Percentiles rank a stretch among this genome's conserved stretches.
These are phyloP conservation scores for Hymenoscyphus linearis DNA, from an alignment of 2,329 filamentous ascomycete genomes.

Conservation along the genomic window DNA sequence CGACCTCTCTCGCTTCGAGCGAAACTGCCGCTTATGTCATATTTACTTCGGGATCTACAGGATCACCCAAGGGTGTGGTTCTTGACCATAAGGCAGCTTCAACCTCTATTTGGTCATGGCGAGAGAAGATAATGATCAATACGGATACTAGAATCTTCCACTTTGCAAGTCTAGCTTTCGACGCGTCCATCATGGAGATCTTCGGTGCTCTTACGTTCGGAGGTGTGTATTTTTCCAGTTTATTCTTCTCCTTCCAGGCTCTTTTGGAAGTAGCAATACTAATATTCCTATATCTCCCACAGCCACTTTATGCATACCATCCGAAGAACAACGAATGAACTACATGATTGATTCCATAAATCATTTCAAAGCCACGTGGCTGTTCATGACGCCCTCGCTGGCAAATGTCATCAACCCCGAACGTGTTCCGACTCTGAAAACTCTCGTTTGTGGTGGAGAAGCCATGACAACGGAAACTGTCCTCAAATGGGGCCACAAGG, in stretches of 20 bases:
- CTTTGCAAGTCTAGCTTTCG: conserved; percentile 21
- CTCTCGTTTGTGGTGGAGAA: conserved; percentile 84
- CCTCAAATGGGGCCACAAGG: conserved; percentile 33
- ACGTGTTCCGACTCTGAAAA: conserved; percentile 64
- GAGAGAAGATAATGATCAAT: conserved; percentile 2
- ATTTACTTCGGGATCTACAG: conserved; percentile 18
- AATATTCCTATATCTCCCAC: no score
- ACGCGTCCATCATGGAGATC: conserved; percentile 19
- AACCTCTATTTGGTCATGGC: conserved; percentile 8
- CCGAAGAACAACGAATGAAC: conserved; percentile 19
- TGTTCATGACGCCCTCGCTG: conserved; percentile 19
- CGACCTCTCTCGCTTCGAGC: background rate
- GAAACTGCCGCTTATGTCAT: background rate
- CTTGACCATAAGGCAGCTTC: conserved; percentile 9
- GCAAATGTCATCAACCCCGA: conserved; percentile 75
- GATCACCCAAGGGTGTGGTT: conserved; percentile 22
- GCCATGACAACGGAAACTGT: conserved; percentile 58
- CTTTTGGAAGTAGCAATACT: no score
- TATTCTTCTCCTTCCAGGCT: no score
- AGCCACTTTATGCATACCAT: conserved; percentile 19
- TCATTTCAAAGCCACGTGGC: conserved; percentile 15
- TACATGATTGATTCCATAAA: conserved; percentile 16
- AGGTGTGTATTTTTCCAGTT: conserved; percentile 1
- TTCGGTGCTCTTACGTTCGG: conserved; percentile 16
- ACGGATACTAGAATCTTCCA: conserved; percentile 15